Percentiles rank a stretch among this genome's conserved stretches.
phyloP scores from a whole-genome alignment of 2,329 filamentous ascomycete genomes.

The Xylaria polymorpha region DNA sequence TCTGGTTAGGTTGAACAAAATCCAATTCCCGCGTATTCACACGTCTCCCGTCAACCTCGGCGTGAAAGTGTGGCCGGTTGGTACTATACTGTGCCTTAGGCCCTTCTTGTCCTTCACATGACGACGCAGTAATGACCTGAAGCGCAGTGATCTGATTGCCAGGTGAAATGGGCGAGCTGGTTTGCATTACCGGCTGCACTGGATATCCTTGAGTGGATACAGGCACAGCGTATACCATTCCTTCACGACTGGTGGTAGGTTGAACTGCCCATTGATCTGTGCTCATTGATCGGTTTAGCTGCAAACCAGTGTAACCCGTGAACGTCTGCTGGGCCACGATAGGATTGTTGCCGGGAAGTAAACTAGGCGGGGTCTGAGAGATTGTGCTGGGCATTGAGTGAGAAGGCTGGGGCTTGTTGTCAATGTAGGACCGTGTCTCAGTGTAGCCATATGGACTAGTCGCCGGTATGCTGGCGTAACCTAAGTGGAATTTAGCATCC shows the following conservation, averaged over 20 bases:
- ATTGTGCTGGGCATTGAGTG: slow-evolving; percentile 44
- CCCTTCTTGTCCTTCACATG: slow-evolving; percentile 32
- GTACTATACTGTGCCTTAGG: slow-evolving; percentile 38
- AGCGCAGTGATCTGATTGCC: slow-evolving; percentile 41
- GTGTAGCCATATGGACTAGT: slow-evolving; percentile 43
- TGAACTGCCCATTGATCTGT: slow-evolving; percentile 45
- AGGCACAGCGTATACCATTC: slow-evolving; percentile 55
- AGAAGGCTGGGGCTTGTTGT: slow-evolving; percentile 43
- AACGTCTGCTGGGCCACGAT: slow-evolving; percentile 49
- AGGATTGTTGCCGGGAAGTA: slow-evolving; percentile 49
- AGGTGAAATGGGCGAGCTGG: slow-evolving; percentile 40
- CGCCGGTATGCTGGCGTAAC: slow-evolving; percentile 46
- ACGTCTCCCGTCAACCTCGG: slow-evolving; percentile 40
- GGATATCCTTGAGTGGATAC: slow-evolving; percentile 46
- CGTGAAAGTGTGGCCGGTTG: slow-evolving; percentile 30
- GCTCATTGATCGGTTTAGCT: slow-evolving; percentile 48
- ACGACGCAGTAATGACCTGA: slow-evolving; percentile 36
- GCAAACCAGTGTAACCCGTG: slow-evolving; percentile 53
- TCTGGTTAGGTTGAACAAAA: slow-evolving; percentile 52
- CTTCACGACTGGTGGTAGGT: slow-evolving; percentile 52
- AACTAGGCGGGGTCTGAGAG: slow-evolving; percentile 43
- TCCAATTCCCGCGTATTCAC: slow-evolving; percentile 46
- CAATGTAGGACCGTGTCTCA: slow-evolving; percentile 43
- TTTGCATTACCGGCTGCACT: slow-evolving; percentile 41
- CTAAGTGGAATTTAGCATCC: slow-evolving; percentile 46